Conservation (phyloP, 371 early-diverging fungal species). For the Lichtheimia ornata region DNA sequence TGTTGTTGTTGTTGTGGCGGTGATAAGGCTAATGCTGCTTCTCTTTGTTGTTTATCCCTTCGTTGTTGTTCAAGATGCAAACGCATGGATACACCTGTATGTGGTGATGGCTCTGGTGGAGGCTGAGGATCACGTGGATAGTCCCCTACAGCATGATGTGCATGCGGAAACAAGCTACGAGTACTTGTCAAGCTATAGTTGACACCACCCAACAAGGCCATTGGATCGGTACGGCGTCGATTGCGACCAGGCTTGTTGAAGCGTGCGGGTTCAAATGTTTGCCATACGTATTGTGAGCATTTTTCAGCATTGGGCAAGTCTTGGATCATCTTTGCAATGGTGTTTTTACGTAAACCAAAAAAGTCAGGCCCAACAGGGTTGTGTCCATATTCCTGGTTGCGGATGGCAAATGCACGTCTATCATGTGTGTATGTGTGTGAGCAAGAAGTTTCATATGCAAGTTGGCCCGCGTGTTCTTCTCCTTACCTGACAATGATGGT, state of each 20-base stretch:
- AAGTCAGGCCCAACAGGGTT: slow-evolving; percentile 91
- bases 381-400: slow-evolving; percentile 79
- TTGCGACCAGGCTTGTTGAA: slow-evolving; percentile 49
- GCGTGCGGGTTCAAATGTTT: slow-evolving; percentile 61
- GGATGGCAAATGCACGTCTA: slow-evolving; percentile 62
- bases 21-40: background rate
- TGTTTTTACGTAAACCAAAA: slow-evolving; percentile 88
- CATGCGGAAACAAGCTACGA: slow-evolving; percentile 16
- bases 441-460: slow-evolving; percentile 1
- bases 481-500: slow-evolving; percentile 44
- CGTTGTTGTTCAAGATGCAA: slow-evolving; percentile 3
- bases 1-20: slow-evolving; percentile 1
- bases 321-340: slow-evolving; percentile 89
- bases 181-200: slow-evolving; percentile 43
- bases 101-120: slow-evolving; percentile 12
- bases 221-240: slow-evolving; percentile 41
- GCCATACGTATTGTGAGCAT: slow-evolving; percentile 79
- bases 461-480: background rate
- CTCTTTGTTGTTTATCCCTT: background rate
- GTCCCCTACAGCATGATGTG: slow-evolving; percentile 12
- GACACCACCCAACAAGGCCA: slow-evolving; percentile 37
- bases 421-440: background rate
- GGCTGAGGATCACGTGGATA: slow-evolving; percentile 14
- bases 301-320: slow-evolving; percentile 79
- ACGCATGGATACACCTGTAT: slow-evolving; percentile 10